phyloP scores from a whole-genome alignment of 371 early-diverging fungal genomes.

The Smittium mucronatum region DNA sequence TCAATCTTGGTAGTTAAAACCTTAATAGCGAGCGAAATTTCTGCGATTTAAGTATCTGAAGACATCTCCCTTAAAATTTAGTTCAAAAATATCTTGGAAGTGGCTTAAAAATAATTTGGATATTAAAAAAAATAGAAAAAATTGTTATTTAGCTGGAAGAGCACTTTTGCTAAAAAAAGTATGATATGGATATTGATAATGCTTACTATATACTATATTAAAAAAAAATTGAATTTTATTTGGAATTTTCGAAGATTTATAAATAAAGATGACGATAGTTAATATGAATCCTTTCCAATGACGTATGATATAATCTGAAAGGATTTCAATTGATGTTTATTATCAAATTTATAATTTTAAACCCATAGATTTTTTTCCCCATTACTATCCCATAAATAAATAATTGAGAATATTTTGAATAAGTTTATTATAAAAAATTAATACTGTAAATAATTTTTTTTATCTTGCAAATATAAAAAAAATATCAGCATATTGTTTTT shows the following conservation, averaged over 20 bases:
- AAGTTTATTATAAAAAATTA: no score
- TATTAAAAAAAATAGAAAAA: background rate
- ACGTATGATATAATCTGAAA: no score
- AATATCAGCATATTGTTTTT: no score
- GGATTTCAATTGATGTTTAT: no score
- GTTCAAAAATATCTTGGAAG: background rate
- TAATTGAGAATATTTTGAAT: no score
- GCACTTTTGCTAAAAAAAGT: background rate
- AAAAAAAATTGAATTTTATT: background rate
- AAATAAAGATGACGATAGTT: background rate
- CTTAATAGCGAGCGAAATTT: background rate
- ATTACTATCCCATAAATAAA: no score
- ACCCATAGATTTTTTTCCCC: no score
- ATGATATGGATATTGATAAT: background rate
- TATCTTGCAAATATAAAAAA: no score
- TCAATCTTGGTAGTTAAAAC: no score
- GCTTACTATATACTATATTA: background rate
- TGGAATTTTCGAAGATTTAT: background rate
- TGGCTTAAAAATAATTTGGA: background rate
- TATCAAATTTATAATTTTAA: no score
- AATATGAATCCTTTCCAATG: background rate
- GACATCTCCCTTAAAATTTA: background rate
- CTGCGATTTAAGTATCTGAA: background rate
- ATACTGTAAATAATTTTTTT: no score
- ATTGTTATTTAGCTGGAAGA: background rate